These are phyloP conservation scores for Andrographis paniculata DNA, from an alignment of 305 asterid genomes.

Conservation along the genomic window DNA sequence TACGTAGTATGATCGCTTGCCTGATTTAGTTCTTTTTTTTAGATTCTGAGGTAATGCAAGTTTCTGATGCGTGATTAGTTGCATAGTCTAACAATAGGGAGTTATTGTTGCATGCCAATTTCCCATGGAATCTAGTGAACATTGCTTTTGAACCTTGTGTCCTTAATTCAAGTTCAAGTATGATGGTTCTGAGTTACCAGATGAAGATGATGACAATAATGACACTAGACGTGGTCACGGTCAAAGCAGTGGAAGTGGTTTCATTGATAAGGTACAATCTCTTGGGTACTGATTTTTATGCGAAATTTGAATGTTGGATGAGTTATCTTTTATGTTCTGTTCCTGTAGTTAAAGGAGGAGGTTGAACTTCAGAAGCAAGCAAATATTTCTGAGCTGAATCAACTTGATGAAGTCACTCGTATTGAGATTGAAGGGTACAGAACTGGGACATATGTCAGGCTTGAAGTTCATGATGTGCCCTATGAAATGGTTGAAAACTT, in stretches of 20 bases:
- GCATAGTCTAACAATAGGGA: conserved; percentile 9
- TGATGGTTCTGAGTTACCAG: conserved; percentile 50
- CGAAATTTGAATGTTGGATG: conserved; percentile 13
- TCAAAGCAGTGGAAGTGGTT: conserved; percentile 63
- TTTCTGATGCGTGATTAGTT: conserved; percentile 11
- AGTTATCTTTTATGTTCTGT: conserved; percentile 14
- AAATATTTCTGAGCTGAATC: conserved; percentile 79
- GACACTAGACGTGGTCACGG: conserved; percentile 37
- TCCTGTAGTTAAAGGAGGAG: conserved; percentile 74
- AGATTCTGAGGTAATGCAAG: conserved; percentile 8
- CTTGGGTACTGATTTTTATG: conserved; percentile 13
- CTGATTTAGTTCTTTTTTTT: conserved; percentile 11
- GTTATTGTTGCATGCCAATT: conserved; percentile 1
- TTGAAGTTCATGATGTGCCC: conserved; percentile 85
- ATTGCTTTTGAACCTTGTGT: conserved; percentile 20
- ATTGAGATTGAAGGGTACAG: conserved; percentile 81
- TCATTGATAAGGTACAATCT: conserved; percentile 58
- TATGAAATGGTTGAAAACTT: conserved; percentile 92
- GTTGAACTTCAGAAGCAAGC: conserved; percentile 75
- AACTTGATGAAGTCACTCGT: conserved; percentile 83
- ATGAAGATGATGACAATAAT: conserved; percentile 47
- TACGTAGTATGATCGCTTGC: conserved; percentile 8
- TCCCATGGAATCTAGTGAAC: conserved; percentile 12
- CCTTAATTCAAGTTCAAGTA: conserved; percentile 60
- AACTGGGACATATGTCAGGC: conserved; percentile 84